Evolutionary conservation across 1,139 yeast genomes (phyloP), one percentile per base, ranked within the genome.

Genomic region (Eremothecium cymbalariae): DNA sequence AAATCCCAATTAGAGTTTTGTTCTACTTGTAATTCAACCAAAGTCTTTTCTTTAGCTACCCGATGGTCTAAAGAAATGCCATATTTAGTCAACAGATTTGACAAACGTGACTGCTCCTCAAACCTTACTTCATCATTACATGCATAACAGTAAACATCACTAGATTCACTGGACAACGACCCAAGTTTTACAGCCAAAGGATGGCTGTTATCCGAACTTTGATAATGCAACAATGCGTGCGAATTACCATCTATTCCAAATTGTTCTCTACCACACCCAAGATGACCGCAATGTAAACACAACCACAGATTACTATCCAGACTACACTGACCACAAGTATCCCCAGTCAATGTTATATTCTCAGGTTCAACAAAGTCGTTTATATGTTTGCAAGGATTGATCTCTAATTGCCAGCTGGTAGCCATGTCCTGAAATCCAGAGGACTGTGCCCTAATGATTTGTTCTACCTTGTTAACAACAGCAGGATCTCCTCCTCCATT

Each of bases 1-100:
- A 93, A 90, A 43, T 88, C 94, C 96, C 96, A 93, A 48, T 79
- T 81, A 60, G 85, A 55, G 56, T 90, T 90, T 54, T 88, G 96
- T 53, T 88, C 96, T 37, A 90, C 72, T 59, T 93, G 94, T 42
- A 90, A 62, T 55, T 90, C 98, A 2, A 88, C 74, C 51, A 93
- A 65, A 21, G 80, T 78, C 60, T 86, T 88, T 55, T 90, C 99
- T 42, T 68, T 66, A 16, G 63, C 64, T 4, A 56, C 51, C 45
- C 77, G 79, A 2, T 55, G 60, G 1, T 71, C 64, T 31, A 85
- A 61, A 53, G 84, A 80, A 40, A 90, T 82, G 1, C 85, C 88
- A 63, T 72, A 84, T 2, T 69, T 69, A 4, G 57, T 53, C 38
- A 90, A 63, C 20, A 68, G 69, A 4, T 53, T 52, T 0, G 64